These are phyloP conservation scores for Wallacemonas sp. DNA, from an alignment of 208 protist genomes.

Conservation along the genomic window DNA sequence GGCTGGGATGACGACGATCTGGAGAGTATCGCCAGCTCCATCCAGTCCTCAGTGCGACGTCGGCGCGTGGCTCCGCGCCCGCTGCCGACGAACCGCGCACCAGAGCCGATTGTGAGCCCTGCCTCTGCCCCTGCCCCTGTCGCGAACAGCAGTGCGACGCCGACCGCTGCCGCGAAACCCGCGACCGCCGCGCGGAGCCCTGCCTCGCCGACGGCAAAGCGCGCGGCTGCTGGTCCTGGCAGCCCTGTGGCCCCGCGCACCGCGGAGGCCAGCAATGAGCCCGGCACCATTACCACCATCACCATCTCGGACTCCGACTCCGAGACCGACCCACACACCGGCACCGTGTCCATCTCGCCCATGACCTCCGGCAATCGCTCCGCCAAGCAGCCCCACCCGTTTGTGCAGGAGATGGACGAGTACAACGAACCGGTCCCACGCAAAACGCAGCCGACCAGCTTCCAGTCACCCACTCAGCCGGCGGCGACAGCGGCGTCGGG, in stretches of 20 bases:
- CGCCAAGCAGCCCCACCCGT: constrained; percentile 2
- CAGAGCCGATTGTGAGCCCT: neutral
- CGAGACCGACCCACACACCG: constrained; percentile 16
- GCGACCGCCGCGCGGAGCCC: neutral
- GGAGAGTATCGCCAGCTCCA: constrained; percentile 24
- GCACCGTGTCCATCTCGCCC: constrained; percentile 21
- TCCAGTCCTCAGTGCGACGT: constrained; percentile 21
- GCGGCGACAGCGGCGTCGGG: neutral
- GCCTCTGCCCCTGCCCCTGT: too few species aligned
- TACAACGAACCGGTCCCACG: constrained; percentile 21
- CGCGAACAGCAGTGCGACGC: too few species aligned
- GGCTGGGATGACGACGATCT: constrained; percentile 20
- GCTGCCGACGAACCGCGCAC: constrained; percentile 9
- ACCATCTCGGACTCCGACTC: constrained; percentile 32
- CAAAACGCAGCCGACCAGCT: constrained; percentile 21
- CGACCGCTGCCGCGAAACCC: too few species aligned
- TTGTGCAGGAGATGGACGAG: constrained; percentile 6
- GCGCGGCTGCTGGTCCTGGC: neutral
- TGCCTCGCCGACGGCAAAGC: neutral
- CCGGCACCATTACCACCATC: constrained; percentile 20
- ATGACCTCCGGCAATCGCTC: constrained; percentile 22
- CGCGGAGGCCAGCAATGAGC: neutral
- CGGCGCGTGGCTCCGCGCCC: constrained; percentile 17
- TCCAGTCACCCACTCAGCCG: constrained; percentile 1
- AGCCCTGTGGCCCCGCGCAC: too few species aligned